Conservation (phyloP, 371 early-diverging fungal genomes). For the Apophysomyces elegans region DNA sequence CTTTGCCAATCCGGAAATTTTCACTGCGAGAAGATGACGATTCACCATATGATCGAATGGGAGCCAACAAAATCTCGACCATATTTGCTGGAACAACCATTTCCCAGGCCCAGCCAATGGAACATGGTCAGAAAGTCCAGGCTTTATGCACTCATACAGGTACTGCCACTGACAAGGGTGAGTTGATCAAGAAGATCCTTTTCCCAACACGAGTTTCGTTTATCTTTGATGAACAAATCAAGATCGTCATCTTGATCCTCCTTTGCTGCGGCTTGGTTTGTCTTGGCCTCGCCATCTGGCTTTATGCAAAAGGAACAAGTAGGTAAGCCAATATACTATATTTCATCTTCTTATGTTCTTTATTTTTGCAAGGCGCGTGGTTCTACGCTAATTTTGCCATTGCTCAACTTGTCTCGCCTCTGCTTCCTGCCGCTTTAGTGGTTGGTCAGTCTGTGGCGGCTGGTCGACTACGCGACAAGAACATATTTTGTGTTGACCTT, state of each 20-base stretch:
- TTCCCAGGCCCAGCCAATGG: conserved; percentile 43
- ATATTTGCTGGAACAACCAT: conserved; percentile 69
- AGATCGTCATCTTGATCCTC: conserved; percentile 65
- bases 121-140: conserved; percentile 19
- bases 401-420: conserved; percentile 67
- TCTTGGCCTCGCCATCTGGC: conserved; percentile 55
- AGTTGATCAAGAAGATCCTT: conserved; percentile 76
- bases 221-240: conserved; percentile 75
- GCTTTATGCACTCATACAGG: conserved; percentile 77
- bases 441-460: conserved; percentile 75
- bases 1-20: conserved; percentile 84
- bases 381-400: conserved; percentile 59
- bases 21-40: conserved; percentile 55
- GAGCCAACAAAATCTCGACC: conserved; percentile 53
- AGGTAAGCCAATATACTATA: background rate
- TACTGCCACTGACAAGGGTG: conserved; percentile 78
- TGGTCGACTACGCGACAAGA: conserved; percentile 60
- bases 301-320: conserved; percentile 31
- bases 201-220: conserved; percentile 69
- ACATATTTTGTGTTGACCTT: conserved; percentile 73
- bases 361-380: conserved; percentile 17
- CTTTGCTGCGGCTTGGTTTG: conserved; percentile 63
- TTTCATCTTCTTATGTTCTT: background rate
- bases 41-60: conserved; percentile 34
- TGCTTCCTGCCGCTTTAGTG: conserved; percentile 75